Conservation (phyloP, 1,284 basidiomycete genomes). For the Heimioporus punctisporus region DNA sequence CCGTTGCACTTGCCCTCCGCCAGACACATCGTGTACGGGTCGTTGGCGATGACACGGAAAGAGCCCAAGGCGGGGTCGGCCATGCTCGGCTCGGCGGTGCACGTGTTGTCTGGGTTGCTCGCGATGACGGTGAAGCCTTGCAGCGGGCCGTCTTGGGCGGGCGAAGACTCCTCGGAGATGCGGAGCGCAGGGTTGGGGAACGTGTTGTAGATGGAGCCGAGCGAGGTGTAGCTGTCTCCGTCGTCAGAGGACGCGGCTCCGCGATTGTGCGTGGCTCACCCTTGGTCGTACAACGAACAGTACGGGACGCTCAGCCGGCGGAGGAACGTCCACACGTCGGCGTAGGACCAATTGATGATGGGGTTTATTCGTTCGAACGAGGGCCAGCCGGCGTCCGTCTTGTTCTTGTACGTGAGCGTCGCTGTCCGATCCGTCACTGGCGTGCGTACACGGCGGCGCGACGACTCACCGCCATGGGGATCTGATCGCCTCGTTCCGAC, state of each 20-base stretch:
- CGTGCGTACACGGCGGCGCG: not conserved
- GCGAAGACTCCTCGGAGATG: slow-evolving; percentile 30
- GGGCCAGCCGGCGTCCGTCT: slow-evolving; percentile 91
- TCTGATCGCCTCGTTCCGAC: slow-evolving; percentile 90
- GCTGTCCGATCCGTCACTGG: slow-evolving; percentile 43
- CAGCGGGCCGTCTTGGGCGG: slow-evolving; percentile 6
- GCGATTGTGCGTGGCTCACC: slow-evolving; percentile 49
- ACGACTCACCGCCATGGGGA: slow-evolving; percentile 86
- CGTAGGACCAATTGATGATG: slow-evolving; percentile 94
- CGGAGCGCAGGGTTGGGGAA: slow-evolving; percentile 87
- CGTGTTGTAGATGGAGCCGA: slow-evolving; percentile 96
- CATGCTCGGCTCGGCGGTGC: slow-evolving; percentile 16
- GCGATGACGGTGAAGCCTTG: slow-evolving; percentile 24
- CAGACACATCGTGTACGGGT: slow-evolving; percentile 22
- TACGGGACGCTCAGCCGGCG: slow-evolving; percentile 79
- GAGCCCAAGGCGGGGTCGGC: slow-evolving; percentile 8
- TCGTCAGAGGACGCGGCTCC: not conserved
- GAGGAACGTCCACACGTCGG: slow-evolving; percentile 90
- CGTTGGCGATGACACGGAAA: slow-evolving; percentile 19
- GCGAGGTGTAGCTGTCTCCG: slow-evolving; percentile 82
- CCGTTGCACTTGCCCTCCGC: slow-evolving; percentile 13
- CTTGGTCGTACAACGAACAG: slow-evolving; percentile 90
- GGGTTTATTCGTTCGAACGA: slow-evolving; percentile 92
- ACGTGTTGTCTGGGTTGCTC: slow-evolving; percentile 20
- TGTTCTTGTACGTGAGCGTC: slow-evolving; percentile 70